Conservation (phyloP, 1,139 yeast genomes). For the Kazachstania sp. region DNA sequence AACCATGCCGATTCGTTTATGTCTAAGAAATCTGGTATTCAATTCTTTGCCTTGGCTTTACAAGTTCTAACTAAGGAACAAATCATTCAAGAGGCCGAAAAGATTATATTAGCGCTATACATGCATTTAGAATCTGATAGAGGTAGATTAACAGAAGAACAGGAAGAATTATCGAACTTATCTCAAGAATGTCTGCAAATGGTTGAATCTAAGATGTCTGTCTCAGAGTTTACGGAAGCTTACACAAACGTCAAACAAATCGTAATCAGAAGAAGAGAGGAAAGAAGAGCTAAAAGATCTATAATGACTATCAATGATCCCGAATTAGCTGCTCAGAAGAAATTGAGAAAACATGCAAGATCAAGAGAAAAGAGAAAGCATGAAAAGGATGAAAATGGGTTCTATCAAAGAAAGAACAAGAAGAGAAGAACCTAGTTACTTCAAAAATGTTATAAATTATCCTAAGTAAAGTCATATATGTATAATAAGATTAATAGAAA, state of each 20-base stretch:
- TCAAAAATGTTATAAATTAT: no score
- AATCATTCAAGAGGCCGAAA: constrained; percentile 37
- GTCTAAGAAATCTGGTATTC: constrained; percentile 61
- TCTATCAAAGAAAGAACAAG: constrained; percentile 57
- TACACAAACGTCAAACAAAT: constrained; percentile 56
- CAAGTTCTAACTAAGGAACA: constrained; percentile 42
- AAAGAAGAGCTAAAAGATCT: constrained; percentile 68
- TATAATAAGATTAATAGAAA: no score
- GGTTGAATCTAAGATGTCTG: constrained; percentile 64
- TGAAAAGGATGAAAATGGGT: constrained; percentile 69
- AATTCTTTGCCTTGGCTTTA: constrained; percentile 47
- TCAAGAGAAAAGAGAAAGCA: constrained; percentile 69
- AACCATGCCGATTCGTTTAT: constrained; percentile 42
- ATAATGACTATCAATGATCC: constrained; percentile 75
- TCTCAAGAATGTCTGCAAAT: constrained; percentile 63
- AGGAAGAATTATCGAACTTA: constrained; percentile 46
- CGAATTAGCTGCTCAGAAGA: constrained; percentile 67
- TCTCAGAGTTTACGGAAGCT: constrained; percentile 56
- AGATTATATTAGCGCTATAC: constrained; percentile 53
- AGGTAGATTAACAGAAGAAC: constrained; percentile 31
- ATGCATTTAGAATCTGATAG: constrained; percentile 42
- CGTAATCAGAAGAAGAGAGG: constrained; percentile 58
- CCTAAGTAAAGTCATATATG: no score
- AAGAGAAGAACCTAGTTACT: constrained; percentile 17
- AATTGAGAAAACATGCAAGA: constrained; percentile 65